Evolutionary conservation across 1,139 yeast genomes (phyloP).

Genomic region (Pichia sp.): DNA sequence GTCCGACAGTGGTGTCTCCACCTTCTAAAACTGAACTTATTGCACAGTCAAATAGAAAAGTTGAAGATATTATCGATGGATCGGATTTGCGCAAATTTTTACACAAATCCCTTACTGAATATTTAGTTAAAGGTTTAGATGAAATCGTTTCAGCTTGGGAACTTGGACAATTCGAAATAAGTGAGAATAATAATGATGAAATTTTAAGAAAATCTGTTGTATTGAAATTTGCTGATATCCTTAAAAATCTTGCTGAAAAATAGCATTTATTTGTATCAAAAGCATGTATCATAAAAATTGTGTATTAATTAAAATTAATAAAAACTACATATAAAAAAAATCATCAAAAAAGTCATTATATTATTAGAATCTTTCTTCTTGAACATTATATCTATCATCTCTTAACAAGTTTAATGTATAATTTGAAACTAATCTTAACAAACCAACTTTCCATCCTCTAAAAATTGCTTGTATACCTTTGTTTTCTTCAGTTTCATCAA

Average conservation of each 20-base stretch:
- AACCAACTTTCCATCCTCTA: constrained; percentile 90
- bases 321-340: too few species aligned
- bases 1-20: not conserved
- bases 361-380: constrained; percentile 38
- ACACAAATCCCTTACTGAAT: constrained; percentile 63
- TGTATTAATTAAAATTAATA: too few species aligned
- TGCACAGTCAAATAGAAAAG: constrained; percentile 13
- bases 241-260: constrained; percentile 45
- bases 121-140: constrained; percentile 64
- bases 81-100: constrained; percentile 75
- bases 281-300: not conserved
- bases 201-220: constrained; percentile 49
- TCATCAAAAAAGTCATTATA: not conserved
- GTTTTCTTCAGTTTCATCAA: constrained; percentile 32
- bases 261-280: not conserved
- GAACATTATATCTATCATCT: constrained; percentile 41
- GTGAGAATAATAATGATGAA: constrained; percentile 43
- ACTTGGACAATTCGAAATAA: constrained; percentile 14
- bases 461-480: constrained; percentile 50
- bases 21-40: constrained; percentile 13
- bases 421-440: constrained; percentile 70
- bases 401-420: constrained; percentile 73
- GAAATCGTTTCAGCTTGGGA: constrained; percentile 31
- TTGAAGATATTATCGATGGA: constrained; percentile 63
- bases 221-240: constrained; percentile 60